These are phyloP conservation scores for Catenaria anguillulae DNA, from an alignment of 371 early-diverging fungal genomes.

Conservation along the genomic window DNA sequence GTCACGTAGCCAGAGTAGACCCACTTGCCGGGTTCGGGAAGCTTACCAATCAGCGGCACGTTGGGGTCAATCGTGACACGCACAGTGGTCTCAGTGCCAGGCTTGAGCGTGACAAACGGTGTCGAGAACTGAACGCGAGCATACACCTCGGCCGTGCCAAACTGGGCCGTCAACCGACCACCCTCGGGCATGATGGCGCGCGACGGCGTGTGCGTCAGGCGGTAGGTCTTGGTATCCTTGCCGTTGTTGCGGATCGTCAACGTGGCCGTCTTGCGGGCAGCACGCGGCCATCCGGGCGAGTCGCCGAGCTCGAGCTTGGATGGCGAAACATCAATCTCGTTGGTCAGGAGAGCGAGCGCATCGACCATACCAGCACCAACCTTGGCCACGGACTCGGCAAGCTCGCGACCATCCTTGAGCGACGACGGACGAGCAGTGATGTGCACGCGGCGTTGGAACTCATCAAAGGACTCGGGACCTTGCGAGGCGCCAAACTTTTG, in stretches of 20 bases:
- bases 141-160: too few relatives aligned
- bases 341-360: conserved; percentile 13
- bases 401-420: conserved; percentile 33
- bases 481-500: background rate
- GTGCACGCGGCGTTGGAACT: too few relatives aligned
- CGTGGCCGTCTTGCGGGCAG: background rate
- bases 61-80: background rate
- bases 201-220: too few relatives aligned
- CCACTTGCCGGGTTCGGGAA: background rate
- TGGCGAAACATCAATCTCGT: conserved; percentile 15
- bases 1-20: background rate
- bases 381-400: too few relatives aligned
- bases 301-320: conserved; percentile 8
- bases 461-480: conserved; percentile 21
- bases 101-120: background rate
- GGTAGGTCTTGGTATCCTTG: too few relatives aligned
- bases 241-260: too few relatives aligned
- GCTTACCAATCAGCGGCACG: too few relatives aligned
- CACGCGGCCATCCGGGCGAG: too few relatives aligned
- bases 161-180: too few relatives aligned
- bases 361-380: conserved; percentile 39
- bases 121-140: background rate
- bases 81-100: background rate
- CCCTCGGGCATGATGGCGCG: too few relatives aligned
- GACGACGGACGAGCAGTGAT: too few relatives aligned